Conservation (phyloP, 768 basidiomycete species). For the Russula abietina region DNA sequence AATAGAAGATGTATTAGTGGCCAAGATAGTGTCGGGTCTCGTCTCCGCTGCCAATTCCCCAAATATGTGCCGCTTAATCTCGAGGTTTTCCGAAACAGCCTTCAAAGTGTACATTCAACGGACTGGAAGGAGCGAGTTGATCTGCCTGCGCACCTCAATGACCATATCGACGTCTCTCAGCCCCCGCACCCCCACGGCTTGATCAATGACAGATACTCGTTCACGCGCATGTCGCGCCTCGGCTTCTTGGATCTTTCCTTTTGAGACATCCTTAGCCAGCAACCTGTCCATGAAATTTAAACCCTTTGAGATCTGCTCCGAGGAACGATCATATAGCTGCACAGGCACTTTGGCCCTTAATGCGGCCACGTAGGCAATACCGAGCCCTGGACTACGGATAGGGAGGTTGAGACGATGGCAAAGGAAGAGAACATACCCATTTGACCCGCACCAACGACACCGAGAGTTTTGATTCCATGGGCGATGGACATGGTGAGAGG, state of each 20-base stretch:
- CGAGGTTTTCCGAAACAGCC: conserved; percentile 83
- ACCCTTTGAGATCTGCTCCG: conserved; percentile 67
- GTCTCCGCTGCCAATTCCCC: conserved; percentile 58
- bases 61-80: conserved; percentile 77
- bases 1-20: conserved; percentile 91
- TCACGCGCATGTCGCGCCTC: conserved; percentile 70
- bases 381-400: conserved; percentile 48
- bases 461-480: conserved; percentile 70
- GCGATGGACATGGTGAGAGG: conserved; percentile 43
- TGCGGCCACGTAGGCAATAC: conserved; percentile 84
- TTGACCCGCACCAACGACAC: conserved; percentile 78
- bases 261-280: conserved; percentile 82
- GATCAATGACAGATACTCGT: conserved; percentile 55
- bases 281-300: conserved; percentile 72
- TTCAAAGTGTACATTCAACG: conserved; percentile 29
- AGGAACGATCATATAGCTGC: conserved; percentile 74
- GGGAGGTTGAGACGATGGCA: background rate
- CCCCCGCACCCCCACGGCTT: conserved; percentile 43
- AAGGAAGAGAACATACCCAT: conserved; percentile 41
- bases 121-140: background rate
- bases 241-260: conserved; percentile 63
- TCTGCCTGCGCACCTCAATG: conserved; percentile 57
- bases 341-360: conserved; percentile 83
- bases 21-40: conserved; percentile 71
- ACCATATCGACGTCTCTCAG: conserved; percentile 85